Evolutionary conservation across 2,329 filamentous ascomycete species (phyloP), one percentile per base, ranked within the genome.

Genomic region (Aspergillus ochraceoroseus): DNA sequence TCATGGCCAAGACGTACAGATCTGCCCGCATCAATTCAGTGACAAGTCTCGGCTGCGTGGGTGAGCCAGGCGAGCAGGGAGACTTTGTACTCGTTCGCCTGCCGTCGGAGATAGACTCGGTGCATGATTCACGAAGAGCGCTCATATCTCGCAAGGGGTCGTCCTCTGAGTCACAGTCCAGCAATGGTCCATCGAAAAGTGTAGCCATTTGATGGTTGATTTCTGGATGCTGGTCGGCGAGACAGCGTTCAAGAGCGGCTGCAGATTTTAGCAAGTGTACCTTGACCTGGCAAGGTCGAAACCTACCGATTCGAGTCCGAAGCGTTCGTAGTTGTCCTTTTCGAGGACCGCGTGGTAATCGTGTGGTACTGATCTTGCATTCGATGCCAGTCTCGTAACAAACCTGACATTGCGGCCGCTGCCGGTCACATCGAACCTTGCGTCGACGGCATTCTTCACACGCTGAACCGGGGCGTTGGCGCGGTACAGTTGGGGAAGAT

Each of bases 391-490:
- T 49, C 32, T 59, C 57, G 14, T 48, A 51, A 7, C 57, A 60
- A 7, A 53, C 51, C 32, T 56, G 47, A 26, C 57, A 60, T 31
- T 55, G 50, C 9, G 57, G 55, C 7, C 47, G 49, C 20, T 45
- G 42, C 4, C 57, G 47, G 41, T 60, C 55, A 32, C 57, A 60
- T 26, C 57, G 52, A 8, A 55, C 48, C 29, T 60, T 60, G 9
- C 56, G 54, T 28, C 53, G 48, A 12, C 57, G 57, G 32, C 57
- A 60, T 39, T 60, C 55, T 27, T 60, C 56, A 18, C 57, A 60
- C 4, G 57, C 57, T 2, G 51, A 53, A 5, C 56, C 56, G 4
- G 56, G 56, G 2, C 53, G 52, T 39, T 58, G 56, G 11, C 56
- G 52, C 11, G 52, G 56, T 17, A 47, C 40, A 18, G 39, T 35